Percentiles rank a stretch among this genome's conserved stretches.
Conservation (phyloP, 169 alveolate genomes). For the Cryptosporidium sp. region DNA sequence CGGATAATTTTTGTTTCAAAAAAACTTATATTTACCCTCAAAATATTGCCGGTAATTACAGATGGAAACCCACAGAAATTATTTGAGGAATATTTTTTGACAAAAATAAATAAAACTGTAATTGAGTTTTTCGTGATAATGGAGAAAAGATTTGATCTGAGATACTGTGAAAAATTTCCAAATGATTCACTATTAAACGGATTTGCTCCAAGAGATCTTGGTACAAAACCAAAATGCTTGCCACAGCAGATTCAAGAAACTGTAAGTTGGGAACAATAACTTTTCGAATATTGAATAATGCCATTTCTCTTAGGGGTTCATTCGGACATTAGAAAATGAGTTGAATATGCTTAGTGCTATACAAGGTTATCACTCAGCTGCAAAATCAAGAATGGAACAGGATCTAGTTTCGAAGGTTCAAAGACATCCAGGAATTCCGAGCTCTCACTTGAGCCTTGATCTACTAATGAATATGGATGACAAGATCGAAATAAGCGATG, state of each 20-base stretch:
- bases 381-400: conserved; percentile 59
- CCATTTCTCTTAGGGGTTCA: conserved; percentile 45
- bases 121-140: neutral
- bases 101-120: neutral
- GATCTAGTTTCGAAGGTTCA: conserved; percentile 49
- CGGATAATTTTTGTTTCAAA: neutral
- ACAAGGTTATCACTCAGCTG: conserved; percentile 63
- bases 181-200: conserved; percentile 49
- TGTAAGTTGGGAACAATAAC: conserved; percentile 17
- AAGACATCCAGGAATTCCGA: conserved; percentile 72
- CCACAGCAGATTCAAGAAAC: conserved; percentile 71
- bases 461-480: conserved; percentile 52
- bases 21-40: neutral
- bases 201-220: conserved; percentile 60
- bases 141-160: conserved; percentile 60
- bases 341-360: conserved; percentile 24
- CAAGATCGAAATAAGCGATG: conserved; percentile 39
- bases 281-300: neutral
- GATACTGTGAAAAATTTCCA: conserved; percentile 26
- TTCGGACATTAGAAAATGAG: conserved; percentile 22
- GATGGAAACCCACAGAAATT: conserved; percentile 25
- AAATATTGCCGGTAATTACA: conserved; percentile 15
- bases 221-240: conserved; percentile 25
- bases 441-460: conserved; percentile 58
- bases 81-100: neutral